Conservation (phyloP, 805 yeast species). For the Yarrowia alimentaria region DNA sequence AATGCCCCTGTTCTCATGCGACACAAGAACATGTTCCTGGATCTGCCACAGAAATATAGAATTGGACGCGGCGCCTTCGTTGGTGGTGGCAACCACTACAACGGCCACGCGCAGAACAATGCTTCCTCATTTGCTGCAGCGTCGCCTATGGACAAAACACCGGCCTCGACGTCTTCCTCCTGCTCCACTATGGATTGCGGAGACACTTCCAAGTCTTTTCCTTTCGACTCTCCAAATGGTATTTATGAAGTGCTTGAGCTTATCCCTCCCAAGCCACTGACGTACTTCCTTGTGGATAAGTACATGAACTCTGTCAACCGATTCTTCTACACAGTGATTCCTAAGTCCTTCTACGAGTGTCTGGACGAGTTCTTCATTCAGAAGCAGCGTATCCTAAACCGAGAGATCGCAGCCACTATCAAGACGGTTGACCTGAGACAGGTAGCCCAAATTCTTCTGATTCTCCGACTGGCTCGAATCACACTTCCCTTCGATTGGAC, state of each 20-base stretch:
- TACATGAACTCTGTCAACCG: conserved; percentile 26
- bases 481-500: conserved; percentile 22
- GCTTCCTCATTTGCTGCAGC: not conserved
- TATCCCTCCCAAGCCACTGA: conserved; percentile 18
- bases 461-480: conserved; percentile 23
- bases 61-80: conserved; percentile 15
- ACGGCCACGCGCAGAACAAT: not conserved
- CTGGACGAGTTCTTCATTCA: conserved; percentile 23
- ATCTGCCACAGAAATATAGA: conserved; percentile 21
- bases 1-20: conserved; percentile 18
- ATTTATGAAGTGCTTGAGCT: conserved; percentile 22
- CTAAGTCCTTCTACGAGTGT: conserved; percentile 20
- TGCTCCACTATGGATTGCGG: conserved; percentile 17
- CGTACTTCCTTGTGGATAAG: conserved; percentile 26
- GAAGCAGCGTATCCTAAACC: conserved; percentile 20
- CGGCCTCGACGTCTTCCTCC: conserved; percentile 10
- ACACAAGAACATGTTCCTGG: conserved; percentile 17
- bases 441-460: conserved; percentile 17
- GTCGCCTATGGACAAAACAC: conserved; percentile 19
- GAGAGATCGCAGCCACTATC: conserved; percentile 14
- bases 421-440: conserved; percentile 7
- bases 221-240: conserved; percentile 23
- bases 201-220: conserved; percentile 20
- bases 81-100: conserved; percentile 11
- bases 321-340: conserved; percentile 27